These are phyloP conservation scores for Collybia sordida DNA, from an alignment of 768 basidiomycete species.

Conservation along the genomic window DNA sequence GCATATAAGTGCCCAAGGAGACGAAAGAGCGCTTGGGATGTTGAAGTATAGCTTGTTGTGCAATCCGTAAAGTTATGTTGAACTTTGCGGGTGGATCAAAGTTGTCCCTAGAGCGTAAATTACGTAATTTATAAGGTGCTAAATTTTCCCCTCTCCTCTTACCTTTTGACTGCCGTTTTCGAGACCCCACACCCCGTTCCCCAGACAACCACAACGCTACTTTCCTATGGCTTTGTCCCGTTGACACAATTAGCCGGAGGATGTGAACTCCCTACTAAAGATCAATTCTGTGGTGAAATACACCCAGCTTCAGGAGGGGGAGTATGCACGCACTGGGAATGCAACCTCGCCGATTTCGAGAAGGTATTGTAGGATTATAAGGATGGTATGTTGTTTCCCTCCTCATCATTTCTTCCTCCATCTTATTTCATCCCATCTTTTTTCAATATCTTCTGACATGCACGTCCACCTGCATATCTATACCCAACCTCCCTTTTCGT, in stretches of 20 bases:
- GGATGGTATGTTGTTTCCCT: slow-evolving; percentile 50
- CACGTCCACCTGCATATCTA: too few relatives aligned
- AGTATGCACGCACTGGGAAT: slow-evolving; percentile 82
- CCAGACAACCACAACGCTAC: too few relatives aligned
- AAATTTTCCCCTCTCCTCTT: neutral
- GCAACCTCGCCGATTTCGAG: slow-evolving; percentile 90
- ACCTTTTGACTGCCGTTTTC: neutral
- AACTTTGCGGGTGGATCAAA: slow-evolving; percentile 78
- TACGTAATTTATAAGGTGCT: neutral
- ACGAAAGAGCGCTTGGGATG: slow-evolving; percentile 74
- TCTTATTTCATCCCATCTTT: neutral
- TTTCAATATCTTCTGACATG: too few relatives aligned
- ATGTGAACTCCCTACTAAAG: slow-evolving; percentile 82
- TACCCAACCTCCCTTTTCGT: neutral
- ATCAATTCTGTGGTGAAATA: slow-evolving; percentile 90
- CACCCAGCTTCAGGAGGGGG: slow-evolving; percentile 83
- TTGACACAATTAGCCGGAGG: slow-evolving; percentile 90
- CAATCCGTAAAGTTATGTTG: slow-evolving; percentile 98
- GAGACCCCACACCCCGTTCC: neutral
- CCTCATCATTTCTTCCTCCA: slow-evolving; percentile 11
- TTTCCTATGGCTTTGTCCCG: too few relatives aligned
- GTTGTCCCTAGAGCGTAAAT: too few relatives aligned
- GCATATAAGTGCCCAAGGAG: slow-evolving; percentile 78
- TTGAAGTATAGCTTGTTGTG: slow-evolving; percentile 98
- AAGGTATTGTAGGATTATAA: slow-evolving; percentile 83